Evolutionary conservation across 306 rosid species (phyloP).

Genomic region (Casuarina cunninghamiana): DNA sequence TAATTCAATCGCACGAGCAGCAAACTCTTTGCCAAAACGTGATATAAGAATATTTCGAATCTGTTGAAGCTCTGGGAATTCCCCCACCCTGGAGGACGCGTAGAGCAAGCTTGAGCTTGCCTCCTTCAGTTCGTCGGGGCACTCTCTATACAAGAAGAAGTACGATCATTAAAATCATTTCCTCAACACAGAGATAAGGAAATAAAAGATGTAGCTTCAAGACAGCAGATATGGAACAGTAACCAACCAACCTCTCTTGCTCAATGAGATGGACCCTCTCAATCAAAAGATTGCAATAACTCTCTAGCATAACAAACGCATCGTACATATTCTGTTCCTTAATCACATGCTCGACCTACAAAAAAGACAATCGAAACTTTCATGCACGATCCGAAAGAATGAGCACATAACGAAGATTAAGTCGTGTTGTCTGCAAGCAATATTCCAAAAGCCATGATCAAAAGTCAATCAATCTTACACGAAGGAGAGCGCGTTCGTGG

Average conservation of each 20-base stretch:
- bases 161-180: background rate
- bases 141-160: conserved; percentile 46
- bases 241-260: conserved; percentile 58
- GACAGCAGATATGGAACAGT: background rate
- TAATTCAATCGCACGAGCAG: conserved; percentile 61
- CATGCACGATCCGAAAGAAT: background rate
- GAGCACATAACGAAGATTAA: background rate
- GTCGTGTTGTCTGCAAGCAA: background rate
- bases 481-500: conserved; percentile 77
- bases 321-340: conserved; percentile 83
- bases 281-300: conserved; percentile 60
- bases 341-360: conserved; percentile 76
- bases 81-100: conserved; percentile 91
- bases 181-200: background rate
- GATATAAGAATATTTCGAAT: conserved; percentile 61
- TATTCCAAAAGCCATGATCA: background rate
- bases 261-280: conserved; percentile 82
- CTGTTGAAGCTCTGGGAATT: conserved; percentile 89
- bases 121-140: conserved; percentile 78
- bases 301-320: conserved; percentile 66
- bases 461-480: conserved; percentile 41
- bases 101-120: conserved; percentile 68
- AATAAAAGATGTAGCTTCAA: background rate
- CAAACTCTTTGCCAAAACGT: conserved; percentile 75
- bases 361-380: background rate